Conservation (phyloP, 192 early-diverging fungal species). For the Powellomyces hirtus region DNA sequence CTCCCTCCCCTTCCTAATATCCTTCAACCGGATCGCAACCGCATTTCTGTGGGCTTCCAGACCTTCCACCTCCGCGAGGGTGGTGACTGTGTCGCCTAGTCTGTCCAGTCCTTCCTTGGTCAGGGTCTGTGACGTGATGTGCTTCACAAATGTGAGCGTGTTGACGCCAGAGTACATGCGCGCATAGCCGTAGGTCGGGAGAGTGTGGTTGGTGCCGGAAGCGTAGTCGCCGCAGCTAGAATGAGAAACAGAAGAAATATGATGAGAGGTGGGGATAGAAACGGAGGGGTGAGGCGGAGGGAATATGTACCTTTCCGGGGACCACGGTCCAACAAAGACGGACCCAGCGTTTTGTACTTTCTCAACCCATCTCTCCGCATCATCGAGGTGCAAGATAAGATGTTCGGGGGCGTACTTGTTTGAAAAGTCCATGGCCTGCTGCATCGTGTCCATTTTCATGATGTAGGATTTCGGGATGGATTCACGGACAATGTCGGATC, state of each 20-base stretch:
- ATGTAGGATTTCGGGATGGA: constrained; percentile 85
- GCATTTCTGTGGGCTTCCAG: constrained; percentile 97
- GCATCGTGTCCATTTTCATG: constrained; percentile 65
- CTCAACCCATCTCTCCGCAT: constrained; percentile 63
- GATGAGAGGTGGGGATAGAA: background rate
- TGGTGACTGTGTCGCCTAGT: constrained; percentile 87
- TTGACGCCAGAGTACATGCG: constrained; percentile 98
- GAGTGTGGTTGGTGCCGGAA: constrained; percentile 98
- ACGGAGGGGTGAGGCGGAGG: background rate
- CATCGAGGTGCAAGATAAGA: constrained; percentile 88
- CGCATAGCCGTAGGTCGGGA: constrained; percentile 98
- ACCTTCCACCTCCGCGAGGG: constrained; percentile 90
- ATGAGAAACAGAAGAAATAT: background rate
- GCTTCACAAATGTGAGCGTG: constrained; percentile 94
- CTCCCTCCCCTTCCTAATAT: no score
- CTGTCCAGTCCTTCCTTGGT: constrained; percentile 82
- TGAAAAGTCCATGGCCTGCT: constrained; percentile 85
- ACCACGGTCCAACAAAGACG: constrained; percentile 95
- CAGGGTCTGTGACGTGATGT: constrained; percentile 92
- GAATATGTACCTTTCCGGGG: constrained; percentile 78
- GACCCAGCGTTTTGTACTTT: constrained; percentile 87
- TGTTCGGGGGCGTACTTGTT: constrained; percentile 98
- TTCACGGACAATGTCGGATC: constrained; percentile 84
- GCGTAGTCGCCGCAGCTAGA: constrained; percentile 96
- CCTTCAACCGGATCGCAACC: constrained; percentile 83